Conservation (phyloP, 305 asterid species). For the Coffea humblotiana region DNA sequence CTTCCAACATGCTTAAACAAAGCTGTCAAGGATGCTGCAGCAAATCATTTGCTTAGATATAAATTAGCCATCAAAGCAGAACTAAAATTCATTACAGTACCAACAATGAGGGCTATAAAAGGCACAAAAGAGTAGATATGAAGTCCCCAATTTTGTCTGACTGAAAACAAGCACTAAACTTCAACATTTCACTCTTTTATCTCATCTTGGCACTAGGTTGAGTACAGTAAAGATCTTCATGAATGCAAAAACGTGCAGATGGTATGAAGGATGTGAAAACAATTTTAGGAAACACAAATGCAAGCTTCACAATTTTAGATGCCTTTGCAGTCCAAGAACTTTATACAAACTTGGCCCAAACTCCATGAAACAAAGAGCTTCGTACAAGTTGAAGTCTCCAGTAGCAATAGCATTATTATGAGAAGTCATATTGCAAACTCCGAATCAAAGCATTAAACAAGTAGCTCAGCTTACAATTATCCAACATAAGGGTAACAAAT, state of each 20-base stretch:
- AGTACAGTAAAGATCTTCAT: neutral
- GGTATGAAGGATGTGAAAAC: neutral
- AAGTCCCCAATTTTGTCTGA: neutral
- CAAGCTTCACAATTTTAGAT: neutral
- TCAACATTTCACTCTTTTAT: neutral
- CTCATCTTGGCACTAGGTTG: neutral
- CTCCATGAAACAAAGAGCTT: neutral
- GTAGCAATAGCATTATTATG: neutral
- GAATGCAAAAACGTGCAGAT: neutral
- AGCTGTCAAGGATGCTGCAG: slow-evolving; percentile 88
- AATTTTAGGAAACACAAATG: neutral
- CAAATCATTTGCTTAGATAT: slow-evolving; percentile 20
- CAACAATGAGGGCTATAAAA: neutral
- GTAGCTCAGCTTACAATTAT: neutral
- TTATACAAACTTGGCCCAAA: neutral
- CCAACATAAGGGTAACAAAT: no score
- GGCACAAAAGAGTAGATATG: neutral
- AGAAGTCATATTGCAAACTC: neutral
- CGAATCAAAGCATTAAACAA: neutral
- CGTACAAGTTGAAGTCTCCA: neutral
- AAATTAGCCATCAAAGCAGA: neutral
- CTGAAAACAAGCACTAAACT: neutral
- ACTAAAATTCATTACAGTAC: neutral
- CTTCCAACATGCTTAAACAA: slow-evolving; percentile 81
- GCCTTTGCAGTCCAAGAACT: neutral